Base-by-base conservation (phyloP, 371 early-diverging fungal genomes). In the Mucor velutinosus region DNA sequence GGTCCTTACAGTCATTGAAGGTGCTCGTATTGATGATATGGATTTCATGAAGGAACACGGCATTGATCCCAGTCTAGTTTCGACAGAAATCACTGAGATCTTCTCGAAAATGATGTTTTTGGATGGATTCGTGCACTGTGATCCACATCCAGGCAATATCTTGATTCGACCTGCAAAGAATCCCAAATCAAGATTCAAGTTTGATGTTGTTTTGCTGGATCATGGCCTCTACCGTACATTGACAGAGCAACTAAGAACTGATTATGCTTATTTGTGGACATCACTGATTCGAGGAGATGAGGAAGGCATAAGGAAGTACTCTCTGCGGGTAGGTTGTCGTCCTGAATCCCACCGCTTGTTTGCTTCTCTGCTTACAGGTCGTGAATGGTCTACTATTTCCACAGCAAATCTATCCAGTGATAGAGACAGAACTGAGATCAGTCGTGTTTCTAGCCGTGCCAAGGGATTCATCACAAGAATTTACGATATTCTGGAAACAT, bases 101-200 rank as follows among this genome's bases (percentile, higher is more conserved):
- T 97, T 94, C 74, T 88, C 91, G 1, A 92, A 96, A 67, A 98
- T 98, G 98, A 95, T 96, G 47, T 97, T 92, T 73, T 73, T 89
- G 49, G 89, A 95, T 69, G 97, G 94, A 21, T 92, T 90, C 65
- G 87, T 92, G 15, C 94, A 93, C 76, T 94, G 94, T 62, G 93
- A 93, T 79, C 92, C 93, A 43, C 94, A 90, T 69, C 93, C 93
- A 0, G 93, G 93, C 32, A 93, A 93, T 71, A 72, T 93, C 21
- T 78, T 93, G 67, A 89, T 93, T 35, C 82, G 92, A 17, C 87
- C 90, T 12, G 58, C 67, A 14, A 75, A 83, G 10, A 56, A 80
- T 4, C 61, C 86, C 2, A 74, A 70, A 33, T 83, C 86, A 0
- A 81, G 82, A 10, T 76, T 86, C 63, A 95, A 94, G 71, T 97